Evolutionary conservation across 495 filamentous ascomycete species (phyloP).

Genomic region (Lasiosphaeria ovina): DNA sequence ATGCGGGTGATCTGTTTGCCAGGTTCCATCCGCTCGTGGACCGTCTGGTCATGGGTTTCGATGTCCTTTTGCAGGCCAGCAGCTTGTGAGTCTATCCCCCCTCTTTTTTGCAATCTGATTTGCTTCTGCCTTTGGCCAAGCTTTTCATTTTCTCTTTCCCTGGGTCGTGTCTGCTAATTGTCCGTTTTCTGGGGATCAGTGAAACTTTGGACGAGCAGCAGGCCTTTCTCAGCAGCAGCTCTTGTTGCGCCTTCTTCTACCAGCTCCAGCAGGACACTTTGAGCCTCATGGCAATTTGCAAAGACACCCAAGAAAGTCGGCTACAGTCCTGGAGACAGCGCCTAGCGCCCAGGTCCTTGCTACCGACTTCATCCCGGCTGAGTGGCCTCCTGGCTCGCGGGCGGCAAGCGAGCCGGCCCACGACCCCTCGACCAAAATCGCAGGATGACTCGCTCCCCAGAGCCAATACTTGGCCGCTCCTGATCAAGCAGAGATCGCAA

Average conservation of each 20-base stretch:
- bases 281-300: not conserved
- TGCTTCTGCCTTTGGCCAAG: not conserved
- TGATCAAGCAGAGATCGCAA: not conserved
- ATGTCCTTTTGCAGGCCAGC: slow-evolving; percentile 4
- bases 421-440: not conserved
- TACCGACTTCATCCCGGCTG: not conserved
- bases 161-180: not conserved
- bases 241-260: not conserved
- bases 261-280: not conserved
- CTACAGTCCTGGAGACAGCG: not conserved
- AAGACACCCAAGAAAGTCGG: not conserved
- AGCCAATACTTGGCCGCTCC: slow-evolving; percentile 5
- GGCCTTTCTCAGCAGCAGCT: not conserved
- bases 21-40: not conserved
- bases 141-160: not conserved
- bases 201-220: not conserved
- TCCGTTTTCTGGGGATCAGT: not conserved
- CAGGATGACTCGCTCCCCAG: slow-evolving; percentile 2
- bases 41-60: slow-evolving; percentile 1
- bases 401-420: not conserved
- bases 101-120: not conserved
- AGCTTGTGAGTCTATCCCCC: slow-evolving; percentile 7
- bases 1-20: not conserved
- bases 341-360: not conserved
- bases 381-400: not conserved